Conservation (phyloP, 1,139 yeast genomes). For the Zygosaccharomyces sapae region DNA sequence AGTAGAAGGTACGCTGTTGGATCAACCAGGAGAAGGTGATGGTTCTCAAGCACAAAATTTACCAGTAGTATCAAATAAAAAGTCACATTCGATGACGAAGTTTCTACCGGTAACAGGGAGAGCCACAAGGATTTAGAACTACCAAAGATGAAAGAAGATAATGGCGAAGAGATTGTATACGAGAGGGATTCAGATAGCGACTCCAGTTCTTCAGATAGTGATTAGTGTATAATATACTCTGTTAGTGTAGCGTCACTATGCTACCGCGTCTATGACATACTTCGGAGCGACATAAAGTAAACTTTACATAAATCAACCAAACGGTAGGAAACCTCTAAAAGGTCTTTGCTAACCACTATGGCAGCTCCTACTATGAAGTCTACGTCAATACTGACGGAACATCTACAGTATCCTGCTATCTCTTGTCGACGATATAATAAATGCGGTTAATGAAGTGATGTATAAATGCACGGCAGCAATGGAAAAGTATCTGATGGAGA, state of each 20-base stretch:
- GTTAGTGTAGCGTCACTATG: not conserved
- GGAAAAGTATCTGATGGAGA: constrained; percentile 56
- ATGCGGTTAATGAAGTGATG: constrained; percentile 80
- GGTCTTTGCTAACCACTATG: constrained; percentile 23
- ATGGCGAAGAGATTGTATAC: constrained; percentile 37
- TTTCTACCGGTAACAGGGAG: constrained; percentile 35
- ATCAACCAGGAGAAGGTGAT: constrained; percentile 16
- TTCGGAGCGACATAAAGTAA: not conserved
- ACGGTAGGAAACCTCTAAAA: not conserved
- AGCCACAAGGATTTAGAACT: constrained; percentile 36
- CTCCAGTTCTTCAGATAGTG: constrained; percentile 29
- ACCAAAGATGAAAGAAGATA: constrained; percentile 33
- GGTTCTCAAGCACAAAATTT: constrained; percentile 36
- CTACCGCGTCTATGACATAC: not conserved
- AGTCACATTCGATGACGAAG: constrained; percentile 41
- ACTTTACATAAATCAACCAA: not conserved
- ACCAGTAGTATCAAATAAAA: constrained; percentile 42
- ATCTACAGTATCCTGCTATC: constrained; percentile 82
- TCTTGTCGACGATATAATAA: constrained; percentile 83
- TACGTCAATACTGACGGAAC: constrained; percentile 72
- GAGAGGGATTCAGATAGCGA: constrained; percentile 34
- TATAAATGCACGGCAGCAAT: constrained; percentile 79
- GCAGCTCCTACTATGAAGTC: constrained; percentile 44
- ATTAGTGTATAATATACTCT: constrained; percentile 12
- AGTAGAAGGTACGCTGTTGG: constrained; percentile 74